Evolutionary conservation across 208 protist species (phyloP).

Genomic region (Trichomonas tenax): DNA sequence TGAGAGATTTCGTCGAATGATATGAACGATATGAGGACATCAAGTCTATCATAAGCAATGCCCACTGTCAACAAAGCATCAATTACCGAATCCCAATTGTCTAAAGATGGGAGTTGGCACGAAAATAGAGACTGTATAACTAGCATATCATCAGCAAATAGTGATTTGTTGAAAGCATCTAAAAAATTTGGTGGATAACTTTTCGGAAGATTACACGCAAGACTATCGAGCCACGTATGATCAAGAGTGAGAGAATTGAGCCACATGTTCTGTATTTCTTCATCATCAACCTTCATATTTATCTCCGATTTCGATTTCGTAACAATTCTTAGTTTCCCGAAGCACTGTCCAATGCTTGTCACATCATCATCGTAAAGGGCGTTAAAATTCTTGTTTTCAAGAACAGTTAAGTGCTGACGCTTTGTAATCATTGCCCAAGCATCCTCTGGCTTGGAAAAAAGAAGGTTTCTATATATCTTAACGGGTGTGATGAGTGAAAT

Average conservation of each 20-base stretch:
- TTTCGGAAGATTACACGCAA: not conserved
- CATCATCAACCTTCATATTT: not conserved
- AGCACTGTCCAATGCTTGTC: not conserved
- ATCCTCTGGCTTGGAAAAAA: not conserved
- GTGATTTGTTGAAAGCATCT: not conserved
- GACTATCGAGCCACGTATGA: not conserved
- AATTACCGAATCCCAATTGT: not conserved
- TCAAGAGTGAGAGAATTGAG: not conserved
- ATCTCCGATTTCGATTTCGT: not conserved
- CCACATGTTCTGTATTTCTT: not conserved
- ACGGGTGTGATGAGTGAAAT: not conserved
- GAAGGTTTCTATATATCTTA: not conserved
- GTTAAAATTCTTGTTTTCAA: not conserved
- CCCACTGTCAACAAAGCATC: not conserved
- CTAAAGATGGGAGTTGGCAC: not conserved
- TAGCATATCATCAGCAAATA: not conserved
- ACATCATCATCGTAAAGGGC: not conserved
- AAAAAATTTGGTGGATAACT: not conserved
- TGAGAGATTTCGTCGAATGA: not conserved
- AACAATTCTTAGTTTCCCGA: not conserved
- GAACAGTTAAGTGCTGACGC: not conserved
- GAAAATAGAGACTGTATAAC: not conserved
- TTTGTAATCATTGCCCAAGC: not conserved
- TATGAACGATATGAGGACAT: not conserved
- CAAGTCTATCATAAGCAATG: not conserved